These are phyloP conservation scores for Multifurca ochricompacta DNA, from an alignment of 768 basidiomycete species.

Conservation along the genomic window DNA sequence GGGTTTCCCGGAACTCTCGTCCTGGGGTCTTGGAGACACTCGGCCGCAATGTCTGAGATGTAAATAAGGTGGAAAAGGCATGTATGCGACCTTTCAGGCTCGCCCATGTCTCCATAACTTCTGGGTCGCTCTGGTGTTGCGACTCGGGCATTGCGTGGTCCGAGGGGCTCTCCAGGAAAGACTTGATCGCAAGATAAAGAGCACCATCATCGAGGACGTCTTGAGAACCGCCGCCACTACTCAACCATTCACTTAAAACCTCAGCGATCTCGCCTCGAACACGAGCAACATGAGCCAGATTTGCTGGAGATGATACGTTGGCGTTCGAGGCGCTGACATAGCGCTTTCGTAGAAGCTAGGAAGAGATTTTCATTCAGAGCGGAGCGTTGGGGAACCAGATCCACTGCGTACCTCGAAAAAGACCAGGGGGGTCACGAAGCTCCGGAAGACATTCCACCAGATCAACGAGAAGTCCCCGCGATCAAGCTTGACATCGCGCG, in stretches of 20 bases:
- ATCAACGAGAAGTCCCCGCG: conserved; percentile 62
- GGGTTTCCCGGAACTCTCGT: neutral
- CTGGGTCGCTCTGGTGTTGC: neutral
- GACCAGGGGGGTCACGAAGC: conserved; percentile 71
- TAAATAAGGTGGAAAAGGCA: conserved; percentile 1
- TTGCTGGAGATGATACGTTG: conserved; percentile 35
- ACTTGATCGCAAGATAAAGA: conserved; percentile 47
- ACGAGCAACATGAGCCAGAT: conserved; percentile 42
- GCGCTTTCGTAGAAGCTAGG: conserved; percentile 67
- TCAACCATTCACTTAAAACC: conserved; percentile 65
- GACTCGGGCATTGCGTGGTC: conserved; percentile 44
- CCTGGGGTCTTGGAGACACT: neutral
- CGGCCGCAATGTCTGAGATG: conserved; percentile 16
- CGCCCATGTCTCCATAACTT: conserved; percentile 13
- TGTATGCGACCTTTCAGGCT: neutral
- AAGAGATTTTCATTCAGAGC: conserved; percentile 5
- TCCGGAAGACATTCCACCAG: conserved; percentile 82
- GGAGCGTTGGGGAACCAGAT: neutral
- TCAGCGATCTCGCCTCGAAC: conserved; percentile 57
- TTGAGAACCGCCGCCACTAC: conserved; percentile 65
- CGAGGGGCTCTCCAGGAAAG: conserved; percentile 50
- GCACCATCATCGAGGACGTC: conserved; percentile 68
- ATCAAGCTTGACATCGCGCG: conserved; percentile 65
- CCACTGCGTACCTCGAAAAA: conserved; percentile 67
- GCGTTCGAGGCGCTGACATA: conserved; percentile 47